Percentiles rank a stretch among this genome's conserved stretches.
phyloP scores from a whole-genome alignment of 768 basidiomycete species.

The Coprinopsis cinerea region DNA sequence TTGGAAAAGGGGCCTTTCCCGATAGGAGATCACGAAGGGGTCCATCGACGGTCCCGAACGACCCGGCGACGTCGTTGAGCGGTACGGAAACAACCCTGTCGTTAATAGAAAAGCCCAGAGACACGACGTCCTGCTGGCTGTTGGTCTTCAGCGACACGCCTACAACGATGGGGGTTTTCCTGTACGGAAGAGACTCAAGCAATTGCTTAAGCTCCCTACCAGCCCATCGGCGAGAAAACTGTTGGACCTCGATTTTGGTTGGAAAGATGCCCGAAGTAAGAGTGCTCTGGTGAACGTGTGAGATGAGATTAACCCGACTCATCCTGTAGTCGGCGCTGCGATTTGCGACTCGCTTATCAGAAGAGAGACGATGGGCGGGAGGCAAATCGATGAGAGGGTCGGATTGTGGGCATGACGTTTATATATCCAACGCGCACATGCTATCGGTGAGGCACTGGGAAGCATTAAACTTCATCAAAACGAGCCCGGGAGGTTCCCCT shows the following conservation, averaged over 20 bases:
- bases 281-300: not conserved
- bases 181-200: not conserved
- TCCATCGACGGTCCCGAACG: not conserved
- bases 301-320: not conserved
- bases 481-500: not conserved
- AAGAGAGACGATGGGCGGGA: conserved; percentile 3
- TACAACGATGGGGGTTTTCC: not conserved
- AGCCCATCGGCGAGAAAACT: not conserved
- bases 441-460: not conserved
- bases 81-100: not conserved
- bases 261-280: not conserved
- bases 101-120: not conserved
- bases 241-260: not conserved
- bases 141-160: not conserved
- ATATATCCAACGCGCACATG: not conserved
- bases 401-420: not conserved
- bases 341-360: conserved; percentile 3
- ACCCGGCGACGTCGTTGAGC: not conserved
- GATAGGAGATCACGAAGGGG: not conserved
- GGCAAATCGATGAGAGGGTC: not conserved
- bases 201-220: not conserved
- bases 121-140: not conserved
- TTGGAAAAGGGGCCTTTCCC: not conserved
- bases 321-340: not conserved
- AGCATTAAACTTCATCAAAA: not conserved